Evolutionary conservation across 768 basidiomycete genomes (phyloP).

Genomic region (Candolleomyces eurysporus): DNA sequence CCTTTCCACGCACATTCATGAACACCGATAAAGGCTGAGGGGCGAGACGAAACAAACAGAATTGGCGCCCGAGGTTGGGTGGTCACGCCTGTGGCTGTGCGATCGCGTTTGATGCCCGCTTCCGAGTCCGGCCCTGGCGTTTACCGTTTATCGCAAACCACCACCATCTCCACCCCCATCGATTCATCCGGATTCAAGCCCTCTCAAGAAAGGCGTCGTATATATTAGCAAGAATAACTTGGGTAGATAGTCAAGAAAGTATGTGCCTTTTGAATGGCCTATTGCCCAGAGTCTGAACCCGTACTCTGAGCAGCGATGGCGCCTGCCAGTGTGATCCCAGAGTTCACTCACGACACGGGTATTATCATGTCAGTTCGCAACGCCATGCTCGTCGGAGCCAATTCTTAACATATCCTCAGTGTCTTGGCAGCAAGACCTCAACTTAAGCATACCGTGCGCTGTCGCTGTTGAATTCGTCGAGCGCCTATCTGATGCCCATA

Average conservation of each 20-base stretch:
- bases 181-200: too few relatives aligned
- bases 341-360: neutral
- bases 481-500: neutral
- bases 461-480: neutral
- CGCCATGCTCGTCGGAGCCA: neutral
- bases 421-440: neutral
- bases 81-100: neutral
- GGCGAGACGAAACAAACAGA: neutral
- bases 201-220: too few relatives aligned
- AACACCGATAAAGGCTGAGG: neutral
- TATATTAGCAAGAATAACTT: too few relatives aligned
- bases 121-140: neutral
- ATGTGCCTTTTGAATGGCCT: too few relatives aligned
- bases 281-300: too few relatives aligned
- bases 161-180: neutral
- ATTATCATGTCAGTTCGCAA: neutral
- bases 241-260: too few relatives aligned
- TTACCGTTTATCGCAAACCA: neutral
- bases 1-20: slow-evolving; percentile 1
- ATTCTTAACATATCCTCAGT: neutral
- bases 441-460: neutral
- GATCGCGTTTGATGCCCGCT: neutral
- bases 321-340: neutral
- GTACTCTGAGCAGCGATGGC: too few relatives aligned
- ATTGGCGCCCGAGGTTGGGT: too few relatives aligned